Evolutionary conservation across 768 basidiomycete genomes (phyloP).

Genomic region (Trametes villosa): DNA sequence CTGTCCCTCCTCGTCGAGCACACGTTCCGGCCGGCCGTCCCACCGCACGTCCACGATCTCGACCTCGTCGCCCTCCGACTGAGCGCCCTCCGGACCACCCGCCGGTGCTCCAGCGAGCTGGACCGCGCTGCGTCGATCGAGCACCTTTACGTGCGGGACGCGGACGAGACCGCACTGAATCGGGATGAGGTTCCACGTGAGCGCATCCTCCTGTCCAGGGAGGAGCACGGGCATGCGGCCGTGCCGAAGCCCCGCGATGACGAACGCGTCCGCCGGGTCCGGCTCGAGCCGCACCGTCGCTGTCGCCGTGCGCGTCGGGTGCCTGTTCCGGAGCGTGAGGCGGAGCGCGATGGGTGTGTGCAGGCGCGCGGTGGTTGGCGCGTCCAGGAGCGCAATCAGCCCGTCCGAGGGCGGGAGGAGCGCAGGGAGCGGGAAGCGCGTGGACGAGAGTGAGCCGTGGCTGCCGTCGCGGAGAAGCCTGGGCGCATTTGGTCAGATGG

Average conservation of each 20-base stretch:
- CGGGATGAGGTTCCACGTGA: slow-evolving; percentile 73
- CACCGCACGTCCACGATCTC: slow-evolving; percentile 54
- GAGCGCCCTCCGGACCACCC: slow-evolving; percentile 35
- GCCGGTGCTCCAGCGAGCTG: slow-evolving; percentile 22
- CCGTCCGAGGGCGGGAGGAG: slow-evolving; percentile 63
- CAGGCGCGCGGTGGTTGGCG: slow-evolving; percentile 64
- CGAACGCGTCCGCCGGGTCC: slow-evolving; percentile 70
- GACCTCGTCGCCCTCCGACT: slow-evolving; percentile 50
- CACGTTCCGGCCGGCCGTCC: slow-evolving; percentile 46
- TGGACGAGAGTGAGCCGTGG: slow-evolving; percentile 51
- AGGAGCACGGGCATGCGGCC: slow-evolving; percentile 73
- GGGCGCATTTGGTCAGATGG: neutral
- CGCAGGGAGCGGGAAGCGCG: slow-evolving; percentile 60
- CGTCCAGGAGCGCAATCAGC: slow-evolving; percentile 66
- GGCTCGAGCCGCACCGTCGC: slow-evolving; percentile 75
- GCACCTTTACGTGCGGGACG: slow-evolving; percentile 64
- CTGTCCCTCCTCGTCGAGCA: slow-evolving; percentile 3
- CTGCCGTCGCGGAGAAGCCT: slow-evolving; percentile 54
- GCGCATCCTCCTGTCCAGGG: slow-evolving; percentile 67
- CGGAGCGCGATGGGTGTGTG: slow-evolving; percentile 63
- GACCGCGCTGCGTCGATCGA: slow-evolving; percentile 50
- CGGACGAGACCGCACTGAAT: slow-evolving; percentile 72
- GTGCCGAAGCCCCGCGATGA: slow-evolving; percentile 75
- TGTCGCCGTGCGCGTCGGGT: slow-evolving; percentile 66
- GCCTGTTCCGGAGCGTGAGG: slow-evolving; percentile 67